These are phyloP conservation scores for Begonia fuchsioides DNA, from an alignment of 306 rosid species.

Conservation along the genomic window DNA sequence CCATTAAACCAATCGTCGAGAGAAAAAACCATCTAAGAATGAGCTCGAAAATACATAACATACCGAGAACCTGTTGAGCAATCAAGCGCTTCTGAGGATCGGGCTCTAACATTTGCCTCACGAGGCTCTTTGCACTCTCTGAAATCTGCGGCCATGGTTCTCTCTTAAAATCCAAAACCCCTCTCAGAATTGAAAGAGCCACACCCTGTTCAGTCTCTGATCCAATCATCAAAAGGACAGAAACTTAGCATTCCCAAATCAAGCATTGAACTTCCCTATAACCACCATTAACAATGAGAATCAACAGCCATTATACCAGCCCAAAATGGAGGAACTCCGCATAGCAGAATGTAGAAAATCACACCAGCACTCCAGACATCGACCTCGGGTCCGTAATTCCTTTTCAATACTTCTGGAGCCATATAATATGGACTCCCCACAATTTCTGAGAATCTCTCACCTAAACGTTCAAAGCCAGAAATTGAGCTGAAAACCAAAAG, in stretches of 20 bases:
- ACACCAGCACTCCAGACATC: constrained; percentile 18
- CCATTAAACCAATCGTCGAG: too few relatives aligned
- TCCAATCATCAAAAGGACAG: constrained; percentile 3
- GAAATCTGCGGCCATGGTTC: constrained; percentile 99
- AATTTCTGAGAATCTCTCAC: constrained; percentile 13
- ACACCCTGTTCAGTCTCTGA: constrained; percentile 91
- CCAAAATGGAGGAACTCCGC: constrained; percentile 19
- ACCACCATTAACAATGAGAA: not conserved
- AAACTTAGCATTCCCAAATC: constrained; percentile 4
- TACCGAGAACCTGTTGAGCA: constrained; percentile 96
- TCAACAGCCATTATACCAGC: constrained; percentile 5
- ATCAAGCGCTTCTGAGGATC: constrained; percentile 85
- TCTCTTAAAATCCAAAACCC: constrained; percentile 93
- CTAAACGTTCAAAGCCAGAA: constrained; percentile 2
- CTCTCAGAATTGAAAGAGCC: constrained; percentile 89
- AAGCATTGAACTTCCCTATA: too few relatives aligned
- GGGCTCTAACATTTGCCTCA: constrained; percentile 77
- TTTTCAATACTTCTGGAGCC: constrained; percentile 17
- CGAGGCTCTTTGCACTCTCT: constrained; percentile 89
- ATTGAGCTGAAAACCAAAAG: not conserved
- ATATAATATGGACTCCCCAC: constrained; percentile 17
- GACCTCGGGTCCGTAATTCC: constrained; percentile 16
- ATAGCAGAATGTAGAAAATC: constrained; percentile 11
- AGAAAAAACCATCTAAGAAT: too few relatives aligned
- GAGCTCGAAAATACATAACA: constrained; percentile 9